A percentile compares a stretch with the other conserved stretches of the same genome.
These are phyloP conservation scores for Backusella westeae DNA, from an alignment of 192 early-diverging fungal species.

Conservation along the genomic window DNA sequence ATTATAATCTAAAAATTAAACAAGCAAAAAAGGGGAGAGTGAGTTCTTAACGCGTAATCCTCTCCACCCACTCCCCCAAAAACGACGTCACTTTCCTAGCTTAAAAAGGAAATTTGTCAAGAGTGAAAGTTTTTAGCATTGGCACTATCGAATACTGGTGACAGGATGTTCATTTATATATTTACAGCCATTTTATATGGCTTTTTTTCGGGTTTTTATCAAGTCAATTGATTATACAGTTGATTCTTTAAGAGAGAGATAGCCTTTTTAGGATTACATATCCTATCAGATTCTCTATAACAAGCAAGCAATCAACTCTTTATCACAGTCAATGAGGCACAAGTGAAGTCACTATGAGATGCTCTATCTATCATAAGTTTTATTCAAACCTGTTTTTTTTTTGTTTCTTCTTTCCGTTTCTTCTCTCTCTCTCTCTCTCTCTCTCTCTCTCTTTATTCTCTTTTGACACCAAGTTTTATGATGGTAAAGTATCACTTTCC, in stretches of 20 bases:
- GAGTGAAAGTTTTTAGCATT: background rate
- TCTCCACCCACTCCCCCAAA: background rate
- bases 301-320: background rate
- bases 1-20: background rate
- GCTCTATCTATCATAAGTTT: background rate
- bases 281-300: too few species aligned
- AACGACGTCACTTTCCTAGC: background rate
- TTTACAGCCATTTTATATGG: too few species aligned
- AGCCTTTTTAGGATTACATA: too few species aligned
- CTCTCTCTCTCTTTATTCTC: background rate
- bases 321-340: background rate
- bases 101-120: constrained; percentile 6
- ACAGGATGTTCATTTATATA: too few species aligned
- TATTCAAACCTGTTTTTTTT: background rate
- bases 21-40: background rate
- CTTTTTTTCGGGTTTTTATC: too few species aligned
- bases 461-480: background rate
- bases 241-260: too few species aligned
- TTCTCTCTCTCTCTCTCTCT: too few species aligned
- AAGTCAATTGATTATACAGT: too few species aligned
- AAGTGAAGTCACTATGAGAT: background rate
- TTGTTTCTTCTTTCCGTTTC: background rate
- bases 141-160: background rate
- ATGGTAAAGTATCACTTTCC: background rate
- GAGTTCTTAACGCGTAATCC: background rate